These are phyloP conservation scores for Prunus salicina DNA, from an alignment of 306 rosid genomes.

Conservation along the genomic window DNA sequence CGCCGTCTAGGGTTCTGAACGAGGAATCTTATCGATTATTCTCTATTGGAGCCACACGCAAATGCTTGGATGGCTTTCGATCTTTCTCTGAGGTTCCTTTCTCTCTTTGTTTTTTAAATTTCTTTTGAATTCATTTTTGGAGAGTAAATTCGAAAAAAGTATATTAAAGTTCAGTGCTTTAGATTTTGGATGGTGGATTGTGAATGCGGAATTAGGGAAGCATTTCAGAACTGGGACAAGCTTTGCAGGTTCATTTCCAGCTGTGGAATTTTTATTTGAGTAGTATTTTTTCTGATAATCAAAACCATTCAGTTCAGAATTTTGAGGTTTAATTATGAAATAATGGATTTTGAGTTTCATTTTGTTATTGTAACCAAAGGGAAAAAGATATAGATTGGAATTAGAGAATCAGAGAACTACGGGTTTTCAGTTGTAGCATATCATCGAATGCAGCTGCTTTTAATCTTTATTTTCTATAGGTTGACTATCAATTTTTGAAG, in stretches of 20 bases:
- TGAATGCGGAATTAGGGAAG: background rate
- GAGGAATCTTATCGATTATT: slow-evolving; percentile 1
- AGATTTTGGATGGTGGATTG: background rate
- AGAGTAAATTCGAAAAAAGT: background rate
- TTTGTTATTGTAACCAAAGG: background rate
- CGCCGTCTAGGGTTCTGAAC: background rate
- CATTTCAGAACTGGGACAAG: background rate
- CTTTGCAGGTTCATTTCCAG: background rate
- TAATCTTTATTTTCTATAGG: background rate
- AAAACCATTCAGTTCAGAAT: background rate
- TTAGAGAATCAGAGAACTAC: background rate
- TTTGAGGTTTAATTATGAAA: no score
- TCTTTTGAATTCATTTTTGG: background rate
- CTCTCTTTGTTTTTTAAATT: background rate
- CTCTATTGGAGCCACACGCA: slow-evolving; percentile 9
- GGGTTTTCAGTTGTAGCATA: background rate
- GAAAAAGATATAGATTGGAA: background rate
- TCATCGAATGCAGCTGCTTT: background rate
- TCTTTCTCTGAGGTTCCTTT: slow-evolving; percentile 17
- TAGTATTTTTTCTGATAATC: background rate
- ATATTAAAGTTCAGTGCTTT: background rate
- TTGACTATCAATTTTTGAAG: background rate
- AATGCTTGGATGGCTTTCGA: slow-evolving; percentile 6
- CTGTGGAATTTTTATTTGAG: background rate
- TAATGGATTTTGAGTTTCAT: background rate